Base-by-base conservation (phyloP, 129 eudicot species). In the Flaveria sonorensis region DNA sequence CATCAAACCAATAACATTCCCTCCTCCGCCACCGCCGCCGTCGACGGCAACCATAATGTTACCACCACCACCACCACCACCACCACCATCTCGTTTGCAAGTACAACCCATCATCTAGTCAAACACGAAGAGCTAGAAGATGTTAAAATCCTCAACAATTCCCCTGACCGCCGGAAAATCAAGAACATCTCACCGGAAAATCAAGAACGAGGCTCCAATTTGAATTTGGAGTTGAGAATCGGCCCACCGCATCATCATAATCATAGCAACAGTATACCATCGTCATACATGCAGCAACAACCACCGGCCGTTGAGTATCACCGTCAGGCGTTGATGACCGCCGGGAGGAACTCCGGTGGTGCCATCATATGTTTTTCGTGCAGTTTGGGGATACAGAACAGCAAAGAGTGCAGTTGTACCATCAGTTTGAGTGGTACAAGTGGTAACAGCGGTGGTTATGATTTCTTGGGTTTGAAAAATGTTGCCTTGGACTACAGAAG, bases 401-500 rank as follows among this genome's bases (percentile, higher is more conserved):
- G 92, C 61, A 86, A 94, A 60, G 92, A 91, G 77, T 94, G 97
- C 84, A 87, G 80, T 63, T 84, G 95, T 76, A 82, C 72, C 30
- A 68, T 23, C 11, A 56, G 60, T 15, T 2, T 65, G 28, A 66
- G 46, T 73, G 83, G 82, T 64, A 73, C 75, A 52, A 74, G 81
- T 62, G 85, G 74, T 71, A 87, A 39, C 73, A 82, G 78, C 75
- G 78, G 73, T 52, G 91, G 84, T 19, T 86, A 86, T 89, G 97
- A 91, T 77, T 91, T 94, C 79, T 77, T 93, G 40, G 93, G 96
- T 7, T 77, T 93, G 85, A 88, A 89, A 79, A 73, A 77, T 84
- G 89, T 88, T n/a, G 92, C 74, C 39, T 83, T 93, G 89, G 97
- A 91, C 56, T 91, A 84, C 72, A 89, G 98, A 89, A 81, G 94